These are phyloP conservation scores for Gyrodon lividus DNA, from an alignment of 768 basidiomycete species.

Conservation along the genomic window DNA sequence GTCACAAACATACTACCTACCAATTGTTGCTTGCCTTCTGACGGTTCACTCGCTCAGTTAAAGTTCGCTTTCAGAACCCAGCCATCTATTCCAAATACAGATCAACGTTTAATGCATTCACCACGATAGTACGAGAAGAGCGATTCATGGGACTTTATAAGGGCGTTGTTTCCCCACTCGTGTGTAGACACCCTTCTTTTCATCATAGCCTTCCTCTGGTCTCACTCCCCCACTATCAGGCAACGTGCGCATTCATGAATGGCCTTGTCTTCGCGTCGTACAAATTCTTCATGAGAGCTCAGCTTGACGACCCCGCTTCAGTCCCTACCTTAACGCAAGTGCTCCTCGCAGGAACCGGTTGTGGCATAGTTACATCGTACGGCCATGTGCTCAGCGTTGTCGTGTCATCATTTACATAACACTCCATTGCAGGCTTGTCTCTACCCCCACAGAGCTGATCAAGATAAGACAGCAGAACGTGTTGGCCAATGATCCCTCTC, in stretches of 20 bases:
- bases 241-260: constrained; percentile 73
- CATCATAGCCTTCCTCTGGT: background rate
- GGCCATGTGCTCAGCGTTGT: constrained; percentile 24
- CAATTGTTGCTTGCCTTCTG: background rate
- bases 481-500: constrained; percentile 30
- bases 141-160: constrained; percentile 67
- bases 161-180: constrained; percentile 79
- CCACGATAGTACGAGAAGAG: constrained; percentile 71
- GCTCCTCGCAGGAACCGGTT: constrained; percentile 73
- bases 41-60: constrained; percentile 45
- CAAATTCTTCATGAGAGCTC: constrained; percentile 70
- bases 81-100: constrained; percentile 53
- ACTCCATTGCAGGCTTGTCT: constrained; percentile 52
- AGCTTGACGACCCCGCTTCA: constrained; percentile 45
- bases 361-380: constrained; percentile 78
- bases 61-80: constrained; percentile 78
- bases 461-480: constrained; percentile 81
- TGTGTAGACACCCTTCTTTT: constrained; percentile 32
- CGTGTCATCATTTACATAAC: background rate
- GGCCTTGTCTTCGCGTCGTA: constrained; percentile 87
- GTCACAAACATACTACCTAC: background rate
- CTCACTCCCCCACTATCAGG: constrained; percentile 36
- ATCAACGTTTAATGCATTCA: constrained; percentile 63
- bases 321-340: constrained; percentile 72
- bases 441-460: constrained; percentile 82